Percentiles rank a stretch among this genome's conserved stretches.
Conservation (phyloP, 129 eudicot genomes). For the Mikania micrantha region DNA sequence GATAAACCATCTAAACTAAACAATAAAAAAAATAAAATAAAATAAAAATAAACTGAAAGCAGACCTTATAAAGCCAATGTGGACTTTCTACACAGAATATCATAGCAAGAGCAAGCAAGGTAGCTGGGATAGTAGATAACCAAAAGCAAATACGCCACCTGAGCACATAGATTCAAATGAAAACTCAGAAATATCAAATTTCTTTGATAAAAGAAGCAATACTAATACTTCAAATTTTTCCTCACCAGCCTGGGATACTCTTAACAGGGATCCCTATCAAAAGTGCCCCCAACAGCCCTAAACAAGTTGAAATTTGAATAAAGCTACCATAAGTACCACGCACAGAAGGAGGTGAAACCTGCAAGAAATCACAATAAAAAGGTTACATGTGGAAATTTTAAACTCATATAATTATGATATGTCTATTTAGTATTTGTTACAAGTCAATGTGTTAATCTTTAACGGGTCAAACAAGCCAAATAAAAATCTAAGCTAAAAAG, state of each 20-base stretch:
- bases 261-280: conserved; percentile 87
- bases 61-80: conserved; percentile 94
- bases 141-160: conserved; percentile 99
- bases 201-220: background rate
- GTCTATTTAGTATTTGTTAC: background rate
- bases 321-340: conserved; percentile 99
- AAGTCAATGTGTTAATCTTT: too few species aligned
- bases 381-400: background rate
- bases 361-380: conserved; percentile 10
- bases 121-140: conserved; percentile 81
- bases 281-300: conserved; percentile 77
- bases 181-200: background rate
- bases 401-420: background rate
- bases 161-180: conserved; percentile 9
- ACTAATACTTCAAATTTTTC: background rate
- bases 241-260: conserved; percentile 68
- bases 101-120: conserved; percentile 73
- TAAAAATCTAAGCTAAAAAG: background rate
- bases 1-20: background rate
- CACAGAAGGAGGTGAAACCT: conserved; percentile 91
- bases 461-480: background rate
- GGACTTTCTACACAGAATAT: conserved; percentile 90
- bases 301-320: conserved; percentile 91
- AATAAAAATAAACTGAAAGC: too few species aligned
- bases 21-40: conserved; percentile 17